A percentile compares a stretch with the other conserved stretches of the same genome.
Evolutionary conservation across 2,329 filamentous ascomycete species (phyloP).

Genomic region (Emericellopsis atlantica): DNA sequence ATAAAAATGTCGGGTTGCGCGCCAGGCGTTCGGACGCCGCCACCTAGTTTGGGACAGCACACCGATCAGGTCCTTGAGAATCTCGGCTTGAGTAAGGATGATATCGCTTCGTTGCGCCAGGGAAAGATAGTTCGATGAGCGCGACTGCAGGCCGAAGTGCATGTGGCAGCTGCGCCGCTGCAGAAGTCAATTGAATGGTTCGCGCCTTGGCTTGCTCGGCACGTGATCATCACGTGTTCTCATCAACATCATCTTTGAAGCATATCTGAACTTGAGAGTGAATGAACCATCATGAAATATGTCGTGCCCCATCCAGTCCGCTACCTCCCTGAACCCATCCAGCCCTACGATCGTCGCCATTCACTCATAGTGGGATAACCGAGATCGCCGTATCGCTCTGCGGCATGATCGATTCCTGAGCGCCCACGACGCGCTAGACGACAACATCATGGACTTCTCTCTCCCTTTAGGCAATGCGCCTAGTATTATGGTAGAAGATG

Average conservation of each 20-base stretch:
- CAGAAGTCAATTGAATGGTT: background rate
- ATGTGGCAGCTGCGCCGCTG: slow-evolving; percentile 9
- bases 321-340: no score
- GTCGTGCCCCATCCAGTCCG: background rate
- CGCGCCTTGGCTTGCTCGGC: background rate
- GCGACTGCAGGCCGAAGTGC: no score
- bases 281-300: background rate
- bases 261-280: background rate
- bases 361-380: no score
- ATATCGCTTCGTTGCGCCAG: slow-evolving; percentile 49
- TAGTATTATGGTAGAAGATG: no score
- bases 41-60: slow-evolving; percentile 79
- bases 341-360: no score
- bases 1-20: slow-evolving; percentile 83
- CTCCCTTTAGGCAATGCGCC: no score
- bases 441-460: no score
- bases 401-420: no score
- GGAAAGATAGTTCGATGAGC: slow-evolving; percentile 50
- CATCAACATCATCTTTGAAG: no score
- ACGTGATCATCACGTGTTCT: slow-evolving; percentile 3
- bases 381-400: no score
- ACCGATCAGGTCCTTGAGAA: slow-evolving; percentile 65
- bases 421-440: no score
- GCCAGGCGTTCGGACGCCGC: slow-evolving; percentile 63
- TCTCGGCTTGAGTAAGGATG: slow-evolving; percentile 43